Evolutionary conservation across 2,329 filamentous ascomycete species (phyloP), one percentile per base, ranked within the genome.

Genomic region (Ciborinia camelliae): DNA sequence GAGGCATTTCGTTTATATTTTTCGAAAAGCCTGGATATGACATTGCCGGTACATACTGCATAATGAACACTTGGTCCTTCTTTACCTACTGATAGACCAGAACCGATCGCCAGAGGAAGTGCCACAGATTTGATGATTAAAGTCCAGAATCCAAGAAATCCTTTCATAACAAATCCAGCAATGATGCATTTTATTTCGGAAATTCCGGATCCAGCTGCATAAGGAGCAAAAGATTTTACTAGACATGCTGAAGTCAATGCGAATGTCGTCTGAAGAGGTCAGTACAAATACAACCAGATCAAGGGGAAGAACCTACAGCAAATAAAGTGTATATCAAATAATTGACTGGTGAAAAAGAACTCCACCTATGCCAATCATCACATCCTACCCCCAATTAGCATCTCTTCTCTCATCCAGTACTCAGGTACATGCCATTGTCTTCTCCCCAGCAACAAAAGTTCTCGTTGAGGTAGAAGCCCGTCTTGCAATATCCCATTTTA

Each of bases 111-210:
- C 52, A 99, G 81, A 1, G 95, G 95, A 55, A 99, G 81, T 30
- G 90, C 91, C 63, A 98, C 86, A 0, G 92, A 96, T 79, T 99
- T 99, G 79, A 99, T 98, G 66, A 95, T 77, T 39, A 99, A 81
- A 6, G 95, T 98, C 85, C 92, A 92, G 72, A 89, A 89, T 26
- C 94, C 92, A 20, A 99, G 83, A 74, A 99, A 99, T 0, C 93
- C 95, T 78, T 98, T 97, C 95, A 99, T 99, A 58, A 98, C 91
- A 75, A 99, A 99, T 3, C 95, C 95, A 5, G 94, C 95, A 74
- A 99, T 97, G 75, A 99, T 98, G 78, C 92, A 97, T 78, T 99
- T 99, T 82, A 99, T 99, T 79, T 99, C 95, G 15, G 92, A 97
- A 65, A 99, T 99, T 48, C 95, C 95, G 15, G 92, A 97, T 20